phyloP scores from a whole-genome alignment of 2,329 filamentous ascomycete genomes.

The Alternaria arbusti region DNA sequence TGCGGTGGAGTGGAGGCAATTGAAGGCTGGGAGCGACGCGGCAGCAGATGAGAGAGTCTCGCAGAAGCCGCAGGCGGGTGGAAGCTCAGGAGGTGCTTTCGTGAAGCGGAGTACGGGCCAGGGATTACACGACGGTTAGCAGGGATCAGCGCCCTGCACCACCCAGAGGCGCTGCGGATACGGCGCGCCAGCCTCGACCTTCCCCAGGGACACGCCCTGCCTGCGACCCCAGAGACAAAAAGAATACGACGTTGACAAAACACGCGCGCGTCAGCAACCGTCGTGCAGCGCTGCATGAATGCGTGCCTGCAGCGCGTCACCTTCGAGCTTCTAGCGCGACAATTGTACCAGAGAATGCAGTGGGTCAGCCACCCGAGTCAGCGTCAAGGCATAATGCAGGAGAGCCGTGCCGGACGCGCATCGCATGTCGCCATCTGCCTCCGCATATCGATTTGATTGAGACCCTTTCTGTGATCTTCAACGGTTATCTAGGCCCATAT shows the following conservation, averaged over 20 bases:
- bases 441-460: neutral
- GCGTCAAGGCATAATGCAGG: slow-evolving; percentile 6
- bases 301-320: slow-evolving; percentile 1
- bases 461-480: neutral
- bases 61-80: slow-evolving; percentile 24
- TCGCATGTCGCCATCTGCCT: slow-evolving; percentile 3
- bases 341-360: slow-evolving; percentile 18
- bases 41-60: slow-evolving; percentile 21
- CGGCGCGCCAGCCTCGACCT: slow-evolving; percentile 1
- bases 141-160: slow-evolving; percentile 19
- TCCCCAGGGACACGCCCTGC: neutral
- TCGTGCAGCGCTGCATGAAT: neutral
- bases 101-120: slow-evolving; percentile 30
- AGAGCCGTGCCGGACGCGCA: slow-evolving; percentile 7
- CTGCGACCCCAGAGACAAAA: neutral
- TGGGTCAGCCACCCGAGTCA: slow-evolving; percentile 20
- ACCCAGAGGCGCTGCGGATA: slow-evolving; percentile 19
- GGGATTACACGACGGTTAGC: slow-evolving; percentile 23
- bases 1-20: slow-evolving; percentile 20
- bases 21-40: slow-evolving; percentile 21
- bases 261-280: neutral
- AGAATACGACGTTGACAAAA: neutral
- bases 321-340: slow-evolving; percentile 3
- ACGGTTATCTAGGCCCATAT: neutral
- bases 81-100: slow-evolving; percentile 40